These are phyloP conservation scores for Francoa sonchifolia DNA, from an alignment of 441 rosid genomes.

Conservation along the genomic window DNA sequence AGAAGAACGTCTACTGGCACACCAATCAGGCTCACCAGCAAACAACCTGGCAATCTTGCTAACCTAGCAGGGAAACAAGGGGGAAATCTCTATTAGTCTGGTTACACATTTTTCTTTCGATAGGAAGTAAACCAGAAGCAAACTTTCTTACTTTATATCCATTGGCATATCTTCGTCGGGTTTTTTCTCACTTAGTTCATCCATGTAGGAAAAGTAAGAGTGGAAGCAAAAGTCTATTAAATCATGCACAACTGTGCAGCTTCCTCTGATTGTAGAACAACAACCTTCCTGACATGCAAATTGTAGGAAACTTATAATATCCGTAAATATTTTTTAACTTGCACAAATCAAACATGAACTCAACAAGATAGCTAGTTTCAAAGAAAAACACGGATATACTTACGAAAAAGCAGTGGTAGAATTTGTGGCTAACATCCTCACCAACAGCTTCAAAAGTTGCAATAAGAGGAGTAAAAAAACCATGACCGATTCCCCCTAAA, in stretches of 20 bases:
- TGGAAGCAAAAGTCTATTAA: conserved; percentile 79
- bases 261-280: conserved; percentile 43
- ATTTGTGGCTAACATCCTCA: conserved; percentile 44
- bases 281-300: conserved; percentile 46
- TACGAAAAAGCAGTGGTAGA: conserved; percentile 60
- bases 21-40: conserved; percentile 49
- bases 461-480: conserved; percentile 54
- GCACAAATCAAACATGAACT: background rate
- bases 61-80: conserved; percentile 28
- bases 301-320: background rate
- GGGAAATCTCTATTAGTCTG: background rate
- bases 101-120: too few species aligned
- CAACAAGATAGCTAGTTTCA: too few species aligned
- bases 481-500: conserved; percentile 62
- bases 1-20: conserved; percentile 45
- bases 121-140: too few species aligned
- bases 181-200: conserved; percentile 50
- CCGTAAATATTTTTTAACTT: background rate
- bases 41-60: conserved; percentile 45
- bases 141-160: conserved; percentile 37
- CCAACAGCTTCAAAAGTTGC: conserved; percentile 75
- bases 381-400: too few species aligned
- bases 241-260: conserved; percentile 61
- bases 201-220: conserved; percentile 82
- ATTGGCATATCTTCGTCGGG: conserved; percentile 38